Conservation (phyloP, 78 protist species). For the Dictyostelium intermedium region DNA sequence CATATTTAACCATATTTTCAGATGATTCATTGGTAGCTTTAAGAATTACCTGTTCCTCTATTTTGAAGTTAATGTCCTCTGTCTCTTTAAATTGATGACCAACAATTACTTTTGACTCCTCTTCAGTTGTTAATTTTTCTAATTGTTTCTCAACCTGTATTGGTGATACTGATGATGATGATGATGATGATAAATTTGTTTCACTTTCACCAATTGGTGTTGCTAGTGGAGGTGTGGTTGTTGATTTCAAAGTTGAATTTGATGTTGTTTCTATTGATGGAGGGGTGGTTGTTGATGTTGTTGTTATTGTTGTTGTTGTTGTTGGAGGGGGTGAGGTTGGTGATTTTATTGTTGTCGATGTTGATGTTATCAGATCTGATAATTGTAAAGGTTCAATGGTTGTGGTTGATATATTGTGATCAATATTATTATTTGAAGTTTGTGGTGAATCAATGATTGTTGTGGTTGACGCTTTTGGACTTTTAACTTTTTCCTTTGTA, state of each 20-base stretch:
- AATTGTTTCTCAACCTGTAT: background rate
- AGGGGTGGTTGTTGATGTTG: background rate
- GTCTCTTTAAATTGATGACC: background rate
- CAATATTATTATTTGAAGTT: too few species aligned
- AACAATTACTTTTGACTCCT: background rate
- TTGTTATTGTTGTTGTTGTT: background rate
- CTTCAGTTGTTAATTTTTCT: background rate
- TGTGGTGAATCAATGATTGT: background rate
- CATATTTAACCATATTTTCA: background rate
- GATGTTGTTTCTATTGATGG: too few species aligned
- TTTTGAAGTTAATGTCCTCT: background rate
- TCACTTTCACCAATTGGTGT: background rate
- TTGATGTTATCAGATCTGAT: background rate
- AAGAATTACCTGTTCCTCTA: background rate
- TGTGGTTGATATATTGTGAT: background rate
- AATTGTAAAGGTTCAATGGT: background rate
- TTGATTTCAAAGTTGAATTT: background rate
- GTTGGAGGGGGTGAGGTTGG: background rate
- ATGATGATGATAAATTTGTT: background rate
- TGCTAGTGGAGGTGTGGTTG: background rate
- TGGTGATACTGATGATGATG: background rate
- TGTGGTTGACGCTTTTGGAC: background rate
- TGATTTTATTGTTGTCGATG: background rate
- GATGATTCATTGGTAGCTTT: background rate
- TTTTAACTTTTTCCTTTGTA: background rate